Conservation (phyloP, 176 grass and related monocot genomes). For the Rhynchospora pubera region DNA sequence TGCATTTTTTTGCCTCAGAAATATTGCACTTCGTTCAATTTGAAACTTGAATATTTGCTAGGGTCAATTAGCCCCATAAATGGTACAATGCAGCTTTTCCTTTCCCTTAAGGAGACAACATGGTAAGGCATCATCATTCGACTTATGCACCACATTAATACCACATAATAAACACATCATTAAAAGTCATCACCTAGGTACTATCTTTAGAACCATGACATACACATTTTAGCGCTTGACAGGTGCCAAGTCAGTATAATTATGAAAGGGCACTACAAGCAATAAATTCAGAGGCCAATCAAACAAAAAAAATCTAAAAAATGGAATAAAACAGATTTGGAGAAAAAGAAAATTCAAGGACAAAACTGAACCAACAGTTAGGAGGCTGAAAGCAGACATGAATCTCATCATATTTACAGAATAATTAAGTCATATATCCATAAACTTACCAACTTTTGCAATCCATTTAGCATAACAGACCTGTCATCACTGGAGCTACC, state of each 20-base stretch:
- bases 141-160: neutral
- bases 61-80: neutral
- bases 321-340: neutral
- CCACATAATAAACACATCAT: neutral
- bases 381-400: neutral
- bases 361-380: neutral
- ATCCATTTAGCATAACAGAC: conserved; percentile 76
- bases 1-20: neutral
- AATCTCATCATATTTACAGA: neutral
- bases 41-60: neutral
- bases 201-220: neutral
- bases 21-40: neutral
- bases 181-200: neutral
- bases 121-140: neutral
- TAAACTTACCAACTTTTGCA: conserved; percentile 80
- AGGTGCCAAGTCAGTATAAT: neutral
- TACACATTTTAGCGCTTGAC: neutral
- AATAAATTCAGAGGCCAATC: neutral
- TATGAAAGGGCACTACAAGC: neutral
- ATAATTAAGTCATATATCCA: neutral
- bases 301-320: neutral
- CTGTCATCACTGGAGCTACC: conserved; percentile 51
- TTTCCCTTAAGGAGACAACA: too few relatives aligned
- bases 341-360: neutral
- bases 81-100: neutral